Evolutionary conservation across 2,329 filamentous ascomycete genomes (phyloP).

Genomic region (Penicillium sclerotigenum): DNA sequence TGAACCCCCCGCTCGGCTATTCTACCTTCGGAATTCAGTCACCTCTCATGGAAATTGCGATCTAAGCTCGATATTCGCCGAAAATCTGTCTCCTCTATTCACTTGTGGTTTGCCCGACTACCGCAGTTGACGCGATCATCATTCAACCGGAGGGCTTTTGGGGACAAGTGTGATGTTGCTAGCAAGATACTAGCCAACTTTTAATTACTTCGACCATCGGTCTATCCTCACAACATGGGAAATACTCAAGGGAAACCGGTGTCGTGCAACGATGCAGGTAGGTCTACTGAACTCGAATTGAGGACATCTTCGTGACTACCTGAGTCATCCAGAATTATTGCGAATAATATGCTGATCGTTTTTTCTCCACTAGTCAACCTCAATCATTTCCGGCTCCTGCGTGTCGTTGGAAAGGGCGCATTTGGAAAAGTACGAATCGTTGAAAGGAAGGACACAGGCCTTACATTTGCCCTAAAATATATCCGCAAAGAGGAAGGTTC

Average conservation of each 20-base stretch:
- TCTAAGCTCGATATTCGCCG: constrained; percentile 10
- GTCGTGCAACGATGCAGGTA: constrained; percentile 90
- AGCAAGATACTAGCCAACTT: constrained; percentile 16
- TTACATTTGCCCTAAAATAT: constrained; percentile 96
- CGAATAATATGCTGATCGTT: constrained; percentile 19
- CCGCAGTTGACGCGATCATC: not conserved
- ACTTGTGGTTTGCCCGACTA: not conserved
- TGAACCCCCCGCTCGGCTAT: constrained; percentile 16
- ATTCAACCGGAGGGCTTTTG: not conserved
- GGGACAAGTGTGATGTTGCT: constrained; percentile 25
- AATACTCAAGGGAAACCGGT: constrained; percentile 93
- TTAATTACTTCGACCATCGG: constrained; percentile 16
- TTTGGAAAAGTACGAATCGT: constrained; percentile 99
- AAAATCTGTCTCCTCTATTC: not conserved
- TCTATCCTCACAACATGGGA: constrained; percentile 61
- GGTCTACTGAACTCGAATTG: constrained; percentile 34
- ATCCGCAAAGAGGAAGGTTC: constrained; percentile 94
- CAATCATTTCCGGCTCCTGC: constrained; percentile 91
- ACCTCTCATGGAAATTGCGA: constrained; percentile 16
- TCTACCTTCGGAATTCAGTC: constrained; percentile 13
- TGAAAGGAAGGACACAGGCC: constrained; percentile 88
- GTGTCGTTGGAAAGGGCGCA: constrained; percentile 94
- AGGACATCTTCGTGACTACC: not conserved
- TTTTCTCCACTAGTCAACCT: constrained; percentile 68
- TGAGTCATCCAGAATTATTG: not conserved